These are phyloP conservation scores for Hymenoscyphus fructigenus DNA, from an alignment of 2,329 filamentous ascomycete genomes.

Conservation along the genomic window DNA sequence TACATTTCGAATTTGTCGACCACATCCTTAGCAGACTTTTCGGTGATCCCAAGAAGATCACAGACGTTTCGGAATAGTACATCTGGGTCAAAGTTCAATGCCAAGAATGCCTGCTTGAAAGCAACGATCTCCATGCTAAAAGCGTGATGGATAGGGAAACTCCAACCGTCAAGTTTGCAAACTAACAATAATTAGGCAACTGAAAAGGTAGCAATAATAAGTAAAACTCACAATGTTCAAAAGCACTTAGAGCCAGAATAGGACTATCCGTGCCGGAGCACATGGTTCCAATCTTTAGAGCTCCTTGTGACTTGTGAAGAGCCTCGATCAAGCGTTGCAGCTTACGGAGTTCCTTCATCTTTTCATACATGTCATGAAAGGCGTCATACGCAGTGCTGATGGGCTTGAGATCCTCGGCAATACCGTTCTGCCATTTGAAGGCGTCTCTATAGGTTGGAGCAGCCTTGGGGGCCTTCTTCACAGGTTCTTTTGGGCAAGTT, in stretches of 20 bases:
- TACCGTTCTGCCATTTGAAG: slow-evolving; percentile 11
- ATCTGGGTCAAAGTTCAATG: slow-evolving; percentile 54
- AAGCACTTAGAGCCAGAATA: slow-evolving; percentile 61
- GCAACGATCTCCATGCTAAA: slow-evolving; percentile 65
- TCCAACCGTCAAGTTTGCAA: not conserved
- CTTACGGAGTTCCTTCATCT: not conserved
- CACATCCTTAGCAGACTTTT: slow-evolving; percentile 23
- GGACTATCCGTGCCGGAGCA: slow-evolving; percentile 79
- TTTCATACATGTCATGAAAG: slow-evolving; percentile 3
- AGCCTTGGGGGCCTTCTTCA: not conserved
- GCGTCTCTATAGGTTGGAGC: not conserved
- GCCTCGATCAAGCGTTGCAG: not conserved
- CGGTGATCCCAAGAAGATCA: slow-evolving; percentile 47
- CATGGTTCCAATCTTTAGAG: slow-evolving; percentile 63
- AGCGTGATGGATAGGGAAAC: slow-evolving; percentile 46
- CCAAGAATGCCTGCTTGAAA: slow-evolving; percentile 64
- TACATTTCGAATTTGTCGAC: slow-evolving; percentile 41
- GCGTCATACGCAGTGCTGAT: not conserved
- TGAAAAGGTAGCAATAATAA: not conserved
- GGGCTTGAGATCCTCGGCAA: slow-evolving; percentile 9
- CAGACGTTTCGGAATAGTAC: slow-evolving; percentile 59
- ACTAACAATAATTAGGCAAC: not conserved
- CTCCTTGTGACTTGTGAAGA: not conserved
- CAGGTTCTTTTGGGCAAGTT: not conserved
- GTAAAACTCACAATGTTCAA: slow-evolving; percentile 45